Conservation (phyloP, 177 flowering plant genomes). For the Vitis hybrid region DNA sequence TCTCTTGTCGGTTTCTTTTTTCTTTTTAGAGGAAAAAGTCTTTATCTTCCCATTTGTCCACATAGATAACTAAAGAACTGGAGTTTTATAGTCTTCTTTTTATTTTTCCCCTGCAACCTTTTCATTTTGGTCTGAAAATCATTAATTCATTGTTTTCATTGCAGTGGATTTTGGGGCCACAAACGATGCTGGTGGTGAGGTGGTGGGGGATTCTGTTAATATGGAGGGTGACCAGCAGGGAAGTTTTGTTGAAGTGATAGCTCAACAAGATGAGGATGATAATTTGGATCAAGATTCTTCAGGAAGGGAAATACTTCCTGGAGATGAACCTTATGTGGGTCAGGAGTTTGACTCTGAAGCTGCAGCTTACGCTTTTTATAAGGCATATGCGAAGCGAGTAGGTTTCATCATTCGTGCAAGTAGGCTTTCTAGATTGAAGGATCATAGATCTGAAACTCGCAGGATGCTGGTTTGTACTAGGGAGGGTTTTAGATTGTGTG, state of each 20-base stretch:
- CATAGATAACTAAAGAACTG: too few species aligned
- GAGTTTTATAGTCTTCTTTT: too few species aligned
- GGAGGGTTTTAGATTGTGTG: conserved; percentile 67
- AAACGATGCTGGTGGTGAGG: conserved; percentile 27
- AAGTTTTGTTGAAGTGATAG: conserved; percentile 38
- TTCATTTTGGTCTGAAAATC: too few species aligned
- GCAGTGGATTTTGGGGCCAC: conserved; percentile 49
- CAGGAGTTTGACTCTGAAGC: conserved; percentile 78
- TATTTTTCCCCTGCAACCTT: too few species aligned
- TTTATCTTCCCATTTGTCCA: too few species aligned
- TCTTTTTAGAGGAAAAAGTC: too few species aligned
- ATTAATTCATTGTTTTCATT: conserved; percentile 5
- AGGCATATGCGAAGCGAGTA: conserved; percentile 61
- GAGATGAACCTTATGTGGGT: conserved; percentile 68
- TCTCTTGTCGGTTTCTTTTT: too few species aligned
- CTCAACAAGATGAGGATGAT: conserved; percentile 24
- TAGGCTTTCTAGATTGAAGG: conserved; percentile 75
- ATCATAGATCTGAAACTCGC: conserved; percentile 68
- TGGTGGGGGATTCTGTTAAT: conserved; percentile 21
- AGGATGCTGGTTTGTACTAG: conserved; percentile 76
- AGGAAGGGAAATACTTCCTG: conserved; percentile 24
- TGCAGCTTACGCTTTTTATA: conserved; percentile 72
- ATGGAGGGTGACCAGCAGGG: conserved; percentile 32
- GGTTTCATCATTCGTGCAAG: conserved; percentile 75
- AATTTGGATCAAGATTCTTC: conserved; percentile 32